Evolutionary conservation across 2,329 filamentous ascomycete genomes (phyloP).

Genomic region (Dactylellina sp.): DNA sequence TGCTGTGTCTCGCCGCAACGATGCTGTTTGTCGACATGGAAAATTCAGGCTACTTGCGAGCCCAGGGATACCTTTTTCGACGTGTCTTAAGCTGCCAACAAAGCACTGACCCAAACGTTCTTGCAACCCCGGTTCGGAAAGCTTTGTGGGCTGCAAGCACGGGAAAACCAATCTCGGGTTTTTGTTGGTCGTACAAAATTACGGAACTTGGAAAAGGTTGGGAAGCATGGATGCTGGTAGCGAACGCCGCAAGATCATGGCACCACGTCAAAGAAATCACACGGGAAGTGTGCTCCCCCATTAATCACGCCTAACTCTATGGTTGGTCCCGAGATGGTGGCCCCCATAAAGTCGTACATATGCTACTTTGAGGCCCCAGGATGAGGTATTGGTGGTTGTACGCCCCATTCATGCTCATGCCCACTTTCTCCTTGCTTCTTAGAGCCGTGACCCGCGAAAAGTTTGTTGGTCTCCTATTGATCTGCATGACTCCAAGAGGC

Average conservation of each 20-base stretch:
- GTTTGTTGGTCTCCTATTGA: slow-evolving; percentile 28
- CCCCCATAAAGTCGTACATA: slow-evolving; percentile 29
- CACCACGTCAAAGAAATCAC: slow-evolving; percentile 55
- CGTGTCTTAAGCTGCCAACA: slow-evolving; percentile 57
- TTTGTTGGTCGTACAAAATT: slow-evolving; percentile 55
- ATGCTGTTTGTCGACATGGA: slow-evolving; percentile 48
- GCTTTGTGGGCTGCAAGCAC: slow-evolving; percentile 38
- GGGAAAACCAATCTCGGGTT: slow-evolving; percentile 46
- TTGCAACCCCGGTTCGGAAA: slow-evolving; percentile 42
- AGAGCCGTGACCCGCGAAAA: slow-evolving; percentile 15
- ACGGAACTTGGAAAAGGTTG: slow-evolving; percentile 54
- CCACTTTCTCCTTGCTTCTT: slow-evolving; percentile 17
- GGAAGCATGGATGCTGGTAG: slow-evolving; percentile 50
- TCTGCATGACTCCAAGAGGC: slow-evolving; percentile 33
- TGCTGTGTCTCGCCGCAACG: slow-evolving; percentile 19
- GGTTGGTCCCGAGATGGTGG: slow-evolving; percentile 33
- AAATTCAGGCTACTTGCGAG: slow-evolving; percentile 25
- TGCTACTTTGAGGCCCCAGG: slow-evolving; percentile 13
- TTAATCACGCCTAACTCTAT: slow-evolving; percentile 15
- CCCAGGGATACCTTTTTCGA: slow-evolving; percentile 53
- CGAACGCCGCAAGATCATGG: slow-evolving; percentile 54
- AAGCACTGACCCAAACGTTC: slow-evolving; percentile 47
- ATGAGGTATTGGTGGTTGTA: slow-evolving; percentile 21
- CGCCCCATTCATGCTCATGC: slow-evolving; percentile 15
- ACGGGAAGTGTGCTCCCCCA: slow-evolving; percentile 37